Percentiles rank a stretch among this genome's conserved stretches.
Evolutionary conservation across 331 rosid genomes (phyloP).

Genomic region (Acacia concinna): DNA sequence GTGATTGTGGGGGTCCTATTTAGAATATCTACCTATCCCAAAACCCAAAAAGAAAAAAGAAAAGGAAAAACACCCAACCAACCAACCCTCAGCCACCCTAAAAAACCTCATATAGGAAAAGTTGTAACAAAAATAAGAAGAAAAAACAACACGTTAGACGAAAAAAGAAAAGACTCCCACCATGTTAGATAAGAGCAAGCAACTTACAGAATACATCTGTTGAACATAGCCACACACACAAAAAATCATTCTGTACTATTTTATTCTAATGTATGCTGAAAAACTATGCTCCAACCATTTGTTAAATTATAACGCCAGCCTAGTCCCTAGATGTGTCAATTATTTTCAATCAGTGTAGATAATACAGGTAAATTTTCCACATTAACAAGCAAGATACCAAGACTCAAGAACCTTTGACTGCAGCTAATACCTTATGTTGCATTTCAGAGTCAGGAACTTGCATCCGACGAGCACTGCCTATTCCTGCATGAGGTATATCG

Average conservation of each 20-base stretch:
- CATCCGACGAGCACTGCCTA: conserved; percentile 95
- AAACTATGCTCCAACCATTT: background rate
- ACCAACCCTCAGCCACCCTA: background rate
- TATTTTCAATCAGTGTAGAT: conserved; percentile 11
- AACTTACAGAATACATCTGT: conserved; percentile 3
- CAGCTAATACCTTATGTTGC: conserved; percentile 79
- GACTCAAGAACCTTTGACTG: conserved; percentile 17
- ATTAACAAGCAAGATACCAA: conserved; percentile 13
- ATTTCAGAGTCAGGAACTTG: conserved; percentile 85
- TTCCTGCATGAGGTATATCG: conserved; percentile 95
- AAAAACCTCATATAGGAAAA: background rate
- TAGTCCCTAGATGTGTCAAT: background rate
- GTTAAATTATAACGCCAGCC: background rate
- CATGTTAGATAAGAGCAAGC: background rate
- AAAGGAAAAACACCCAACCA: background rate
- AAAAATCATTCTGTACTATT: background rate
- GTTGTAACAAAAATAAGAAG: background rate
- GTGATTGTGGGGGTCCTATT: background rate
- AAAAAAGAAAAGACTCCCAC: background rate
- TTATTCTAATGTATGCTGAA: background rate
- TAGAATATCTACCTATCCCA: background rate
- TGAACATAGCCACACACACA: background rate
- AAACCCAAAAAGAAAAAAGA: background rate
- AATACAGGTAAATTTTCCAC: conserved; percentile 20
- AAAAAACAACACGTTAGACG: conserved; percentile 1